Conservation (phyloP, 495 filamentous ascomycete genomes). For the Aspergillus homomorphus region DNA sequence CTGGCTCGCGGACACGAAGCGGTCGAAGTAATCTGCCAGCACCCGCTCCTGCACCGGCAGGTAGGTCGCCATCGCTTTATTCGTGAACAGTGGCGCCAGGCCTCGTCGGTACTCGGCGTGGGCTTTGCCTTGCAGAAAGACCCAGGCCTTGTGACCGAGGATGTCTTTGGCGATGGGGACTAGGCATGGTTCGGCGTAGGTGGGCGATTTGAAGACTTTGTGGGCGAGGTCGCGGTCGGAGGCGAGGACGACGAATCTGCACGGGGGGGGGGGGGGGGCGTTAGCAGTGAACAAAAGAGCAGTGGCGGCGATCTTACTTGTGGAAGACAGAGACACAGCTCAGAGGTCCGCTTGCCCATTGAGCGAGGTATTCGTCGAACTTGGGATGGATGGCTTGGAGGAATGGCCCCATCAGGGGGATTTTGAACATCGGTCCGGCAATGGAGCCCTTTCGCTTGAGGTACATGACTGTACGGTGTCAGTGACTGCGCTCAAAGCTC, state of each 20-base stretch:
- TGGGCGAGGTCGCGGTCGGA: slow-evolving; percentile 88
- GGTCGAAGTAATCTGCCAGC: slow-evolving; percentile 74
- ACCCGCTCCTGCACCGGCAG: slow-evolving; percentile 85
- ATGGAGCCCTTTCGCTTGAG: slow-evolving; percentile 78
- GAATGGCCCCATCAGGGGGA: slow-evolving; percentile 90
- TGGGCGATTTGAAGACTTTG: slow-evolving; percentile 89
- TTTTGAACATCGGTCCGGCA: slow-evolving; percentile 72
- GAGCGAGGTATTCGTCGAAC: slow-evolving; percentile 75
- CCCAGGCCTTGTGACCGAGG: slow-evolving; percentile 82
- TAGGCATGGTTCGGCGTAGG: slow-evolving; percentile 85
- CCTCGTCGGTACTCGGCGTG: slow-evolving; percentile 93
- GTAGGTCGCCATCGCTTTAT: slow-evolving; percentile 77
- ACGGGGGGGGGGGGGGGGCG: slow-evolving; percentile 1
- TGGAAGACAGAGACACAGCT: slow-evolving; percentile 96
- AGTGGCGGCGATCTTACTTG: slow-evolving; percentile 58
- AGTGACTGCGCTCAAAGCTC: not conserved
- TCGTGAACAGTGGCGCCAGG: slow-evolving; percentile 85
- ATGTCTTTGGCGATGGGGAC: slow-evolving; percentile 89
- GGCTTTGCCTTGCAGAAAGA: slow-evolving; percentile 85
- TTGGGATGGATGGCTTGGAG: slow-evolving; percentile 81
- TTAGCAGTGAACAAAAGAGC: not conserved
- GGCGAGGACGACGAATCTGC: slow-evolving; percentile 89
- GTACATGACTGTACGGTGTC: slow-evolving; percentile 62
- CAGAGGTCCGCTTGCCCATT: slow-evolving; percentile 81
- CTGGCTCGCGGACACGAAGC: slow-evolving; percentile 64